Base-by-base conservation (phyloP, 495 filamentous ascomycete species). In the Bacidia gigantensis region DNA sequence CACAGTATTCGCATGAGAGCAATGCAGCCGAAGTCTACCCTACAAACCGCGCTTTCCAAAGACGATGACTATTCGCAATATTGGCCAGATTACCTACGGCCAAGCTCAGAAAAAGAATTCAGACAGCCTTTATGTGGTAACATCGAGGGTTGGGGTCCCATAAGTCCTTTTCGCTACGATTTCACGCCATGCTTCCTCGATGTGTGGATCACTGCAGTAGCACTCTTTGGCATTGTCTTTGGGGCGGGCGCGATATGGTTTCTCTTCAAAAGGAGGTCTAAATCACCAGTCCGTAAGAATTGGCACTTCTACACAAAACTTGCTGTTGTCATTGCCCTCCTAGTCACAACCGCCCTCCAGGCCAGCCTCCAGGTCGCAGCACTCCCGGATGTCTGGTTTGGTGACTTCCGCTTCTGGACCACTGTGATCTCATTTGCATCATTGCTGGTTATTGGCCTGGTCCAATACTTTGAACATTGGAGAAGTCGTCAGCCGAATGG, bases 141-240 rank as follows among this genome's bases (percentile, higher is more conserved):
- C 68, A 67, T 70, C 29, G 89, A 96, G 67, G 93, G 93, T 62
- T 99, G 92, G 92, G 93, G 93, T 11, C 93, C 93, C 17, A 52
- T 99, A 59, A 92, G 87, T 65, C 78, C 79, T 18, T 72, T 76
- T 51, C 71, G 89, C 56, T 94, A 84, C 65, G 89, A 97, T 65
- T 85, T 99, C 66, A 96, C 93, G 35, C 89, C 93, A 52, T 99
- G 93, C 68, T 97, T 96, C 64, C 75, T 95, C 46, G 93, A 97
- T 64, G 75, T 89, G 10, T 85, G 82, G 71, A 77, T 97, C 51
- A 79, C 82, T 25, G 62, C 73, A 3, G 82, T 95, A 18, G 89
- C 87, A 10, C 71, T 76, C 3, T 88, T 78, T 66, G 86, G 92
- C 11, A 72, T 95, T 23, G 29, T 94, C 14, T 70, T 79, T 51